These are phyloP conservation scores for Prunus persica DNA, from an alignment of 306 rosid species.

Conservation along the genomic window DNA sequence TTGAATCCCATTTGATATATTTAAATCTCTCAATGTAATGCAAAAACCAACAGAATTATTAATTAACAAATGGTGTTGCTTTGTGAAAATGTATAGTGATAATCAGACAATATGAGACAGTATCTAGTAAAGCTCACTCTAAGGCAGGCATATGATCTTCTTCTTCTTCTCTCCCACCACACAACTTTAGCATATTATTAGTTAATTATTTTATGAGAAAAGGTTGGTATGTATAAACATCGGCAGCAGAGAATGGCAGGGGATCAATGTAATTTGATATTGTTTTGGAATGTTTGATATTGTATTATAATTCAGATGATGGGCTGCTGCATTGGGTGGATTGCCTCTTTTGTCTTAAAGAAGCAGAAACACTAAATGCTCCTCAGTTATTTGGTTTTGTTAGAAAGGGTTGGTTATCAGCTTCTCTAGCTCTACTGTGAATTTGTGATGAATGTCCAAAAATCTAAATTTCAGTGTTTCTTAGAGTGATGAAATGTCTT, in stretches of 20 bases:
- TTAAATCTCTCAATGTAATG: background rate
- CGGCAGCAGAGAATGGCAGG: conserved; percentile 23
- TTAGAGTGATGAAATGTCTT: conserved; percentile 66
- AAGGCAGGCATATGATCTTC: conserved; percentile 51
- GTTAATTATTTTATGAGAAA: conserved; percentile 4
- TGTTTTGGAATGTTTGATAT: conserved; percentile 53
- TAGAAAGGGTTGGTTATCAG: conserved; percentile 46
- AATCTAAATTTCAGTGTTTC: conserved; percentile 77
- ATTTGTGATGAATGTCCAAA: conserved; percentile 27
- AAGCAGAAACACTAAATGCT: conserved; percentile 36
- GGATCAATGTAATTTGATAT: conserved; percentile 36
- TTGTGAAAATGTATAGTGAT: conserved; percentile 23
- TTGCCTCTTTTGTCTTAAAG: conserved; percentile 45
- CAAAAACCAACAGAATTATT: conserved; percentile 2
- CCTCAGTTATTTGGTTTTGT: conserved; percentile 28
- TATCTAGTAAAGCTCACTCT: conserved; percentile 42
- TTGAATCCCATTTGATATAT: conserved; percentile 51
- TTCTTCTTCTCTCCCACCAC: conserved; percentile 22
- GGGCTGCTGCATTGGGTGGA: conserved; percentile 34
- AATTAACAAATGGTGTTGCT: background rate
- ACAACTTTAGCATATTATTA: background rate
- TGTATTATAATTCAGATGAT: conserved; percentile 28
- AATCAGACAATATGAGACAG: conserved; percentile 47
- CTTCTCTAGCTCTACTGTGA: conserved; percentile 18
- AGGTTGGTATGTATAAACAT: background rate